Evolutionary conservation across 2,329 filamentous ascomycete genomes (phyloP).

Genomic region (Daldinia sp.): DNA sequence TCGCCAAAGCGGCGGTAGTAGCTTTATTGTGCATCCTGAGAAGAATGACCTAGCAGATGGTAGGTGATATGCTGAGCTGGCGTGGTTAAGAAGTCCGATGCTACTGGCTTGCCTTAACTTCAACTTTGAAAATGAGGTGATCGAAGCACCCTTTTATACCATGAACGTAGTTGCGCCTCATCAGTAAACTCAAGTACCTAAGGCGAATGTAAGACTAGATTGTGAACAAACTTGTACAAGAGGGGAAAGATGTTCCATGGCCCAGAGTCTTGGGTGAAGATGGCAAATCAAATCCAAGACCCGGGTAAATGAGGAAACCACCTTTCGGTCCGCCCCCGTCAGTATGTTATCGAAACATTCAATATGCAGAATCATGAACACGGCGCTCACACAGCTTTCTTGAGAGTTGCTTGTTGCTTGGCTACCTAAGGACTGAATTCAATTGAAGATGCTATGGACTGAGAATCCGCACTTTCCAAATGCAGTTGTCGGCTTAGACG

Average conservation of each 20-base stretch:
- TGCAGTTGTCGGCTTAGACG: conserved; percentile 25
- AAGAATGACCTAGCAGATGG: background rate
- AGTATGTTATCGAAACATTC: conserved; percentile 1
- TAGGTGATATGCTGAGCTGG: background rate
- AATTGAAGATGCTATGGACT: background rate
- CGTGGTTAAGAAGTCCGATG: conserved; percentile 5
- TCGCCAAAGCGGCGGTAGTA: conserved; percentile 44
- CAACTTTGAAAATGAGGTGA: conserved; percentile 10
- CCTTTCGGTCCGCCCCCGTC: conserved; percentile 12
- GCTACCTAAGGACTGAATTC: conserved; percentile 1
- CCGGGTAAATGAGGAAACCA: conserved; percentile 26
- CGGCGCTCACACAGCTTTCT: background rate
- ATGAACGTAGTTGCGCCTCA: background rate
- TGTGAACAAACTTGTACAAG: conserved; percentile 14
- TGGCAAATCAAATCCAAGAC: conserved; percentile 24
- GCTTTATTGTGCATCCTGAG: conserved; percentile 31
- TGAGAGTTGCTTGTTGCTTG: conserved; percentile 12
- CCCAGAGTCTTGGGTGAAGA: conserved; percentile 13
- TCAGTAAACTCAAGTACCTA: background rate
- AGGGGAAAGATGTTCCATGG: conserved; percentile 24
- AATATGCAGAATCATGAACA: background rate
- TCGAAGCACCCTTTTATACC: conserved; percentile 22
- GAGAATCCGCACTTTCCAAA: conserved; percentile 11
- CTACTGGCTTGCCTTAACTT: conserved; percentile 10
- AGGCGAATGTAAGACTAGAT: background rate